phyloP scores from a whole-genome alignment of 352 stramenopile species.

The Globisporangium rhizosaccharum region DNA sequence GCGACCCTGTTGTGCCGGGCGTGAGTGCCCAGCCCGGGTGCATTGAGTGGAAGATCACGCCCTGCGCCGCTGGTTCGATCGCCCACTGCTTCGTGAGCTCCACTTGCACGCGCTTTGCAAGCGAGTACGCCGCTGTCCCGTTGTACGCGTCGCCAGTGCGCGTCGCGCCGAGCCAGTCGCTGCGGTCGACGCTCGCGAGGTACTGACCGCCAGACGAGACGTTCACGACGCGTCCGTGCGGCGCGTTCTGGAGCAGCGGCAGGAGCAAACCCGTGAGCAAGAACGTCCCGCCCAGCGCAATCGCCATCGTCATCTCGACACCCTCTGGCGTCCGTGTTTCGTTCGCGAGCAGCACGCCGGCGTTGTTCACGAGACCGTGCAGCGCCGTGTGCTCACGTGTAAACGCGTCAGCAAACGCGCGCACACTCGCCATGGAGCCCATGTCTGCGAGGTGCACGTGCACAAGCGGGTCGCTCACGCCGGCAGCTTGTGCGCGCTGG shows the following conservation, averaged over 20 bases:
- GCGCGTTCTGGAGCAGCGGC: slow-evolving; percentile 32
- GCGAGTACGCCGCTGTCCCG: slow-evolving; percentile 31
- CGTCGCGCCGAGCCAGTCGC: slow-evolving; percentile 22
- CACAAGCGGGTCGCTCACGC: slow-evolving; percentile 24
- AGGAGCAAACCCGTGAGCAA: slow-evolving; percentile 41
- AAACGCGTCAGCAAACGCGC: slow-evolving; percentile 27
- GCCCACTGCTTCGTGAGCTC: slow-evolving; percentile 44
- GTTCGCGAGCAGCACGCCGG: slow-evolving; percentile 34
- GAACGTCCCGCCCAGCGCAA: slow-evolving; percentile 36
- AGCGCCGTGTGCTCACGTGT: slow-evolving; percentile 16
- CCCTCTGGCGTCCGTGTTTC: slow-evolving; percentile 24
- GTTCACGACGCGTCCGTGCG: slow-evolving; percentile 42
- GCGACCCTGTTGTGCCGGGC: slow-evolving; percentile 27
- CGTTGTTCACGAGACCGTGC: slow-evolving; percentile 48
- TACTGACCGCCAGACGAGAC: slow-evolving; percentile 46
- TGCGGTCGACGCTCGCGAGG: slow-evolving; percentile 27
- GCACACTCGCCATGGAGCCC: slow-evolving; percentile 36
- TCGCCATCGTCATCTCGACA: slow-evolving; percentile 35
- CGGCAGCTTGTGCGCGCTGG: slow-evolving; percentile 18
- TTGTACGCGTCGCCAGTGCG: slow-evolving; percentile 22
- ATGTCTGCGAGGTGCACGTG: slow-evolving; percentile 43
- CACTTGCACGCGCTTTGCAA: slow-evolving; percentile 44
- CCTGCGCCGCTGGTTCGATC: slow-evolving; percentile 19
- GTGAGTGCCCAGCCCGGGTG: slow-evolving; percentile 46
- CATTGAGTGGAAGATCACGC: slow-evolving; percentile 46